Base-by-base conservation (phyloP, 225 moss, liverwort and hornwort genomes). In the Sphagnum contortum region DNA sequence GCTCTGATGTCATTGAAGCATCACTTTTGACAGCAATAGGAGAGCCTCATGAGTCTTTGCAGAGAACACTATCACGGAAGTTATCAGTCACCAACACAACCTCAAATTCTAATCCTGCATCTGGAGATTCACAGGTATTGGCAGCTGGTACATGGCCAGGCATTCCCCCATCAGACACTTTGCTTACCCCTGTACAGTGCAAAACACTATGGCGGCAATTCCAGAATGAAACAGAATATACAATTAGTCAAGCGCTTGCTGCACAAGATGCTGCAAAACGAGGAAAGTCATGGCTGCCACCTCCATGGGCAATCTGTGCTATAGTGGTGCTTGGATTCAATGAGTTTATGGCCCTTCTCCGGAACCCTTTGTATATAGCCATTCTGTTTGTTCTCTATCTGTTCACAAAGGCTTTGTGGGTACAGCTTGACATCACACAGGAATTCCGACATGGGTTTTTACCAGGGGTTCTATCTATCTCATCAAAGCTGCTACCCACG, bases 151-250 rank as follows among this genome's bases (percentile, higher is more conserved):
- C 86, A 0, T 98, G 98, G 98, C 91, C 91, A 8, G 98, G 93
- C 56, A 76, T 98, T 54, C n/a, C 91, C 3, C n/a, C 65, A 6
- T 77, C 73, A 45, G 63, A 80, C 47, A 91, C 89, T 14, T 76
- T 98, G 64, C 77, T 98, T 63, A 82, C 82, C 47, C 98, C 98
- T 14, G 83, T 87, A 48, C 98, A 98, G 62, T 98, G 98, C 87
- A 93, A 88, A 78, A 72, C 57, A 50, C 68, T 91, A 11, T 98
- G 98, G 98, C 79, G 89, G 75, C 98, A 93, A 61, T 98, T 98
- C 59, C 87, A 89, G 71, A 83, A 90, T 55, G 93, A 98, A 75
- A 98, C 98, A 1, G 91, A 93, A 71, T 98, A 84, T 55, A 88
- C 81, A 0, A 98, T 98, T 49, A 87, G 89, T 59, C 98, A 98